These are phyloP conservation scores for Diplodia scrobiculata DNA, from an alignment of 2,329 filamentous ascomycete species.

Conservation along the genomic window DNA sequence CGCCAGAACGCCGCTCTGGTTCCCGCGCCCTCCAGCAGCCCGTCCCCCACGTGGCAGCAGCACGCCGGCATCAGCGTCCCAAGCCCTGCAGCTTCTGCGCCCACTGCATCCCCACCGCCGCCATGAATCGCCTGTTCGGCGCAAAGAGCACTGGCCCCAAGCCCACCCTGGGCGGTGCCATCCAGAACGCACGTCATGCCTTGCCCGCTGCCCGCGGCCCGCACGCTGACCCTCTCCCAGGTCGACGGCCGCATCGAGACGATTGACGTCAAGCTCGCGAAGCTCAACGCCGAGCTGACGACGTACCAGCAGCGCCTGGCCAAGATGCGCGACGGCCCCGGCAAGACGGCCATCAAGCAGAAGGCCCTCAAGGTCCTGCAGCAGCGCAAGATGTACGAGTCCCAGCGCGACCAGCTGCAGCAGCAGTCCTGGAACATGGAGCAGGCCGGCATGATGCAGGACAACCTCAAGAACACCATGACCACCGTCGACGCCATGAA, in stretches of 20 bases:
- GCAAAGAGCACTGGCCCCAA: slow-evolving; percentile 84
- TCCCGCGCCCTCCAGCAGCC: slow-evolving; percentile 4
- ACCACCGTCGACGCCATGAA: slow-evolving; percentile 97
- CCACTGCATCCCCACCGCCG: slow-evolving; percentile 32
- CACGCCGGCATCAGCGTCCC: not conserved
- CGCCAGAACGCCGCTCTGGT: not conserved
- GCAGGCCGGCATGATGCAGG: slow-evolving; percentile 96
- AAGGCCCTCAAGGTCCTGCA: slow-evolving; percentile 94
- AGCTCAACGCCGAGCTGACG: slow-evolving; percentile 84
- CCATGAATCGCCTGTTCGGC: slow-evolving; percentile 96
- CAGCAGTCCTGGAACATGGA: slow-evolving; percentile 99
- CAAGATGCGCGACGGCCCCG: slow-evolving; percentile 94
- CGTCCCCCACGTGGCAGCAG: slow-evolving; percentile 10
- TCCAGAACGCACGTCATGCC: slow-evolving; percentile 65
- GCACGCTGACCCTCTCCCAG: slow-evolving; percentile 47
- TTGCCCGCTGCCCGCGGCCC: slow-evolving; percentile 11
- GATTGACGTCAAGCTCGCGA: slow-evolving; percentile 92
- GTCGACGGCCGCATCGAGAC: slow-evolving; percentile 78
- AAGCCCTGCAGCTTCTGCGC: not conserved
- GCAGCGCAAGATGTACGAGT: slow-evolving; percentile 90
- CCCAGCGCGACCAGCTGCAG: slow-evolving; percentile 89
- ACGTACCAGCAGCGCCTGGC: slow-evolving; percentile 84
- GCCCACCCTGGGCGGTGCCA: slow-evolving; percentile 80
- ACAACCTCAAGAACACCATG: slow-evolving; percentile 98
- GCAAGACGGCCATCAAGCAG: slow-evolving; percentile 87